Percentiles rank a stretch among this genome's conserved stretches.
Conservation (phyloP, 2,329 filamentous ascomycete species). For the Alternaria alternata region DNA sequence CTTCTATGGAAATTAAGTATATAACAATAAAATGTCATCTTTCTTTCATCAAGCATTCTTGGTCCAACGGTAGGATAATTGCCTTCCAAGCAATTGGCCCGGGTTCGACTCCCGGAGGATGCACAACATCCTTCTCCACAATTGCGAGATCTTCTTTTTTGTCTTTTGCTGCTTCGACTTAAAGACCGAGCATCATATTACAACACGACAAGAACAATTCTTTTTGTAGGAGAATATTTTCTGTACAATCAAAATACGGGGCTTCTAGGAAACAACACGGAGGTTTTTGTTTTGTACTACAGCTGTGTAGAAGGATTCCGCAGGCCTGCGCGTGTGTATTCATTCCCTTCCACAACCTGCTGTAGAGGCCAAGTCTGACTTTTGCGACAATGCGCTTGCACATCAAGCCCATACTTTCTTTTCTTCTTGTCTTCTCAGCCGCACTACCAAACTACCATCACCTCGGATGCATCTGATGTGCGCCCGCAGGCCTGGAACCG, state of each 20-base stretch:
- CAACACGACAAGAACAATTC: no score
- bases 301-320: no score
- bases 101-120: slow-evolving; percentile 31
- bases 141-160: slow-evolving; percentile 16
- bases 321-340: no score
- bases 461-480: not conserved
- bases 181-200: no score
- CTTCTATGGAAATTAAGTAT: no score
- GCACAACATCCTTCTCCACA: slow-evolving; percentile 28
- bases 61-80: slow-evolving; percentile 34
- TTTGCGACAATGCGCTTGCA: not conserved
- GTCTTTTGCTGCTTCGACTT: not conserved
- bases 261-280: no score
- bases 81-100: slow-evolving; percentile 35
- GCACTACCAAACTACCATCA: not conserved
- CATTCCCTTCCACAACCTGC: no score
- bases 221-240: no score
- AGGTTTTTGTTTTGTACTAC: no score
- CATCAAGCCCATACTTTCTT: not conserved
- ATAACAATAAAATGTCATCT: no score
- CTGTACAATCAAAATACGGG: no score
- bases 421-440: not conserved
- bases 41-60: slow-evolving; percentile 20
- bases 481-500: not conserved
- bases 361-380: no score